Conservation (phyloP, 2,329 filamentous ascomycete species). For the Penicillium sp. region DNA sequence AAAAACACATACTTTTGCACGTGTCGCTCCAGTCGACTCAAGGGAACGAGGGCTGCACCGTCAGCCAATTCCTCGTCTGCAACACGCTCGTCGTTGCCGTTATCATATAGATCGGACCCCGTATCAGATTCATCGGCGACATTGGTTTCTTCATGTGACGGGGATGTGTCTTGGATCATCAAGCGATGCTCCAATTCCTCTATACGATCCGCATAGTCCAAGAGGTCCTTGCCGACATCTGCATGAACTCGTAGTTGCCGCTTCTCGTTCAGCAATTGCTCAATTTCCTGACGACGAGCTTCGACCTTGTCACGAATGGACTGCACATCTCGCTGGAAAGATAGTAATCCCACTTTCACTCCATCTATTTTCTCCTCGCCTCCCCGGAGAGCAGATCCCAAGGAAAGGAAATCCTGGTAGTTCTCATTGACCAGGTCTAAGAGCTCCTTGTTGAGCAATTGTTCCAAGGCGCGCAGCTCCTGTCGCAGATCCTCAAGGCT, state of each 20-base stretch:
- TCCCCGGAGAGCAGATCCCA: slow-evolving; percentile 77
- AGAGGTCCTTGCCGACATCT: slow-evolving; percentile 54
- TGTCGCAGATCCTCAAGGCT: slow-evolving; percentile 88
- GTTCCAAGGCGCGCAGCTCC: slow-evolving; percentile 77
- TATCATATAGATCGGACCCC: slow-evolving; percentile 37
- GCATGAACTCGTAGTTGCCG: slow-evolving; percentile 62
- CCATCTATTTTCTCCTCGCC: slow-evolving; percentile 92
- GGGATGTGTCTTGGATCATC: slow-evolving; percentile 56
- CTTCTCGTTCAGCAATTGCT: slow-evolving; percentile 63
- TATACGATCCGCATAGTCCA: slow-evolving; percentile 47
- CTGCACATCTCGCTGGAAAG: slow-evolving; percentile 78
- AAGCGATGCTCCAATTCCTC: slow-evolving; percentile 65
- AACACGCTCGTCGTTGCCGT: slow-evolving; percentile 36
- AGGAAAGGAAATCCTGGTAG: slow-evolving; percentile 82
- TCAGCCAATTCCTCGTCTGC: slow-evolving; percentile 40
- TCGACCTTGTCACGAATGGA: slow-evolving; percentile 66
- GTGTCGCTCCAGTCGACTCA: slow-evolving; percentile 54
- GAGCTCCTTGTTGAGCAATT: slow-evolving; percentile 77
- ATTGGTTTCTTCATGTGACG: slow-evolving; percentile 15
- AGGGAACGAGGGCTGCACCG: slow-evolving; percentile 38
- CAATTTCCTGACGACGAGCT: slow-evolving; percentile 62
- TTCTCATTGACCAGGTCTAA: slow-evolving; percentile 94
- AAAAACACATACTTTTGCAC: slow-evolving; percentile 59
- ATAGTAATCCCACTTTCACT: slow-evolving; percentile 79
- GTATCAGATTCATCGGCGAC: slow-evolving; percentile 27